Base-by-base conservation (phyloP, 1,284 basidiomycete genomes). In the Tilletia caries region DNA sequence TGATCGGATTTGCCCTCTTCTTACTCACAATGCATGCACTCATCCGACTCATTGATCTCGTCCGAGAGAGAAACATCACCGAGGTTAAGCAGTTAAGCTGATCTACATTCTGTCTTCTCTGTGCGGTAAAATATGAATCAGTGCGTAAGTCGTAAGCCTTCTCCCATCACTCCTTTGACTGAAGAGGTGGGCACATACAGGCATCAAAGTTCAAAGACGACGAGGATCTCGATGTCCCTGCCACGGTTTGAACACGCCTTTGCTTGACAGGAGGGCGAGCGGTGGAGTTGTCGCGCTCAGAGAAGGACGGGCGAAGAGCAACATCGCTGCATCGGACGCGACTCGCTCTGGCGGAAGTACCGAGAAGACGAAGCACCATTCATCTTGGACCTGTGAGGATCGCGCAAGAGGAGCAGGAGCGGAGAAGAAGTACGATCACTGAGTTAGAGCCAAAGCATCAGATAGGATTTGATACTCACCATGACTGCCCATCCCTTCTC, bases 361-460 rank as follows among this genome's bases (percentile, higher is more conserved):
- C 20, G 65, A 69, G 0, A 79, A 76, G 0, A 81, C 78, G 60
- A 79, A 74, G 6, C 73, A 73, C 75, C 75, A 79, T 27, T 74
- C 76, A 67, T 81, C 79, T 4, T 73, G 75, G 12, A 81, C 68
- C 77, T 44, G 58, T 20, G 46, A 50, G 20, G 48, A 50, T 20
- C 18, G 54, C 54, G 25, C 8, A 12, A 25, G 1, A 25, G 12
- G 6, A 1, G 8, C 54, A 18, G 10, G 23, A 50, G 32, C 5
- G 18, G 58, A 15, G 10, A 3, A 37, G 13, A 29, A 12, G 3
- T 3, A 18, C 5, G 6, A 27, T n/a, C 3, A 29, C 0, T 18
- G 32, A 62, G 52, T 3, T 6, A n/a, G n/a, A n/a, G n/a, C n/a
- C n/a, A n/a, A n/a, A n/a, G n/a, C n/a, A n/a, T n/a, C 1, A 29